phyloP scores from a whole-genome alignment of 768 basidiomycete species.

The Gyrodon lividus region DNA sequence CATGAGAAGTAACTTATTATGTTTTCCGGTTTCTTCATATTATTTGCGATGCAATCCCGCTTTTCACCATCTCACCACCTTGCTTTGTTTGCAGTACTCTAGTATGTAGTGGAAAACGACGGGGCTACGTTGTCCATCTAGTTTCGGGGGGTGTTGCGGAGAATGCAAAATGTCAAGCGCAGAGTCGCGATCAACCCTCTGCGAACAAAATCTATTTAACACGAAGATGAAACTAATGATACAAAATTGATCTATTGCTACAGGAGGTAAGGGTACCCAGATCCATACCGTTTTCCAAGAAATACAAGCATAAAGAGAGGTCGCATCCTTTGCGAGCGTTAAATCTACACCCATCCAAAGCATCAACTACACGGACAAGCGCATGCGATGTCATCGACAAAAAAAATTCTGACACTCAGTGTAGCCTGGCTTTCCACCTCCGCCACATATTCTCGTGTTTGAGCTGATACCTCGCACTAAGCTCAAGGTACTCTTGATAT shows the following conservation, averaged over 20 bases:
- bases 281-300: slow-evolving; percentile 3
- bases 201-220: slow-evolving; percentile 13
- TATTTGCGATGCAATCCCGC: slow-evolving; percentile 9
- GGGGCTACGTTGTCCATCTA: not conserved
- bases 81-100: not conserved
- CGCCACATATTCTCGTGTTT: slow-evolving; percentile 61
- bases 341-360: not conserved
- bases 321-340: not conserved
- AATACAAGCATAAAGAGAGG: slow-evolving; percentile 1
- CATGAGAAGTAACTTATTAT: slow-evolving; percentile 27
- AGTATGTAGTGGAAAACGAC: not conserved
- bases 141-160: not conserved
- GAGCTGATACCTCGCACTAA: slow-evolving; percentile 51
- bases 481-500: slow-evolving; percentile 55
- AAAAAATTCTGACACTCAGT: slow-evolving; percentile 3
- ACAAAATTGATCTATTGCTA: slow-evolving; percentile 24
- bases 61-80: slow-evolving; percentile 10
- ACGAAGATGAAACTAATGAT: slow-evolving; percentile 17
- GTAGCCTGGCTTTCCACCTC: slow-evolving; percentile 38
- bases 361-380: not conserved
- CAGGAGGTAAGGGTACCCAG: slow-evolving; percentile 12
- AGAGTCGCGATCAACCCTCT: not conserved
- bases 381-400: not conserved
- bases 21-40: slow-evolving; percentile 11
- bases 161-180: not conserved